phyloP scores from a whole-genome alignment of 257 asterid genomes.

The Coffea canephora region DNA sequence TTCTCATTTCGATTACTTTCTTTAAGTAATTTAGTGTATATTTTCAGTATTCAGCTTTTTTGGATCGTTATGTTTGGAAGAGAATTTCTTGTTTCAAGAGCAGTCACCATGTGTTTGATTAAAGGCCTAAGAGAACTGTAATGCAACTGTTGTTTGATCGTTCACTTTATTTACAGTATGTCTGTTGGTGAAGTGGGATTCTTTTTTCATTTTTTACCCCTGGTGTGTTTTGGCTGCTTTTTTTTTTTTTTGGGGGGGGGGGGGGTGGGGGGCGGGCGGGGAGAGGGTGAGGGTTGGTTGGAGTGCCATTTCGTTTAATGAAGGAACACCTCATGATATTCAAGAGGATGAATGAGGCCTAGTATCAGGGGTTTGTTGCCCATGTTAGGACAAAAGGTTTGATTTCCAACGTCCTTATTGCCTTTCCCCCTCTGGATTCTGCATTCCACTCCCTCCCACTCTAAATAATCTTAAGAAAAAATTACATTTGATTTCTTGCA shows the following conservation, averaged over 20 bases:
- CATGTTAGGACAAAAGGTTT: too few species aligned
- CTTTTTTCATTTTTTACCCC: too few species aligned
- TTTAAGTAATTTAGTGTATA: not conserved
- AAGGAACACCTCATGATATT: not conserved
- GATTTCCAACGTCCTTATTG: not conserved
- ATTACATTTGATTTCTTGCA: too few species aligned
- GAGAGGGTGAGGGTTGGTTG: too few species aligned
- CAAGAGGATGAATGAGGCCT: not conserved
- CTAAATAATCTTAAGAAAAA: not conserved
- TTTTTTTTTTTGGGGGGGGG: not conserved
- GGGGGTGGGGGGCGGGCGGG: not conserved
- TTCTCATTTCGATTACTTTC: not conserved
- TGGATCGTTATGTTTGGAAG: not conserved
- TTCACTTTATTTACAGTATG: not conserved
- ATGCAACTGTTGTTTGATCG: not conserved
- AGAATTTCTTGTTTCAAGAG: not conserved
- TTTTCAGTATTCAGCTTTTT: not conserved
- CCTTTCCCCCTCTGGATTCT: not conserved
- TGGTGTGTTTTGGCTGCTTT: not conserved
- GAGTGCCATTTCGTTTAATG: not conserved
- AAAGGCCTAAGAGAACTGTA: not conserved
- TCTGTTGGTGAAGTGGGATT: not conserved
- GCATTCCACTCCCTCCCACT: not conserved
- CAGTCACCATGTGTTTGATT: slow-evolving; percentile 1
- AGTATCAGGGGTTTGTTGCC: not conserved